Evolutionary conservation across 768 basidiomycete genomes (phyloP), one percentile per base, ranked within the genome.

Genomic region (Suillus plorans): DNA sequence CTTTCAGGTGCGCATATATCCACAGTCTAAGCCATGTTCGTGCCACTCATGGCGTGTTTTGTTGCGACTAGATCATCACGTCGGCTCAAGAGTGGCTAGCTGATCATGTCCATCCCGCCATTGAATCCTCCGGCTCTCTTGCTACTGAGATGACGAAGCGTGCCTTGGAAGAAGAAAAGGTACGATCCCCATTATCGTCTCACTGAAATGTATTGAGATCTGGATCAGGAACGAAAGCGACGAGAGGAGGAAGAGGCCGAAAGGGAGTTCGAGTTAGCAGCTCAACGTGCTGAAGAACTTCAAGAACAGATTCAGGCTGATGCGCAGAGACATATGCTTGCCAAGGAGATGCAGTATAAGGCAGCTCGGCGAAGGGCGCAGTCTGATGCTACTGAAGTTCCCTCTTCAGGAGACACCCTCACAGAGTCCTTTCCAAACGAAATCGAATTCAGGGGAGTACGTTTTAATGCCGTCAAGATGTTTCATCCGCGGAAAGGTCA

Each of bases 71-170:
- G 88, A 87, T 93, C 67, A 83, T 88, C 55, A 86, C 80, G 7
- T 84, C 86, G 52, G 83, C 84, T 56, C 88, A 91, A 74, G 90
- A 91, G 42, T 93, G 90, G 91, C 79, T 93, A 57, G 76, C 79
- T 18, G 77, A 78, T 31, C 83, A 88, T 64, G 79, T 91, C 55
- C 77, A 77, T 25, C 88, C 87, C 1, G 82, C 84, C 2, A 78
- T 80, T 8, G 89, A 91, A 73, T 82, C 80, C 9, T 78, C 80
- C 14, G 89, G 88, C 18, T 94, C 93, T 0, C 81, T 95, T 5
- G 92, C 92, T 13, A 80, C 85, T 5, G 85, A 94, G 73, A 94
- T 94, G 93, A 88, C 80, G 55, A 84, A 82, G 67, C 85, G 93
- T 37, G 91, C 91, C 0, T 77, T 80, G 66, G 88, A 91, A 59